Percentiles rank a stretch among this genome's conserved stretches.
Conservation (phyloP, 306 rosid genomes). For the Vachellia pachyceras region DNA sequence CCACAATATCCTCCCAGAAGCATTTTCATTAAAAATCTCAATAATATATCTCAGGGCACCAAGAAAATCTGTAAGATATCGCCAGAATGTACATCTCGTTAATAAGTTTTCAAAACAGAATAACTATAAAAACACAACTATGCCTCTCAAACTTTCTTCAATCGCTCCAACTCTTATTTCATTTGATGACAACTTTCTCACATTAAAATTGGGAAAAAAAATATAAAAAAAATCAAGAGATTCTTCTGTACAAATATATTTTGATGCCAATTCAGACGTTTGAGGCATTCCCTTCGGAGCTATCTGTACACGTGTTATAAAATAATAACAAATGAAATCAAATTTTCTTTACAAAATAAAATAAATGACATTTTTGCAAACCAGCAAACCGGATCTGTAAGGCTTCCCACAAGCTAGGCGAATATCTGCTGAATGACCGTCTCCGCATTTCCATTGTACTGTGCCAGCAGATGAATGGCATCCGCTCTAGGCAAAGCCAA, state of each 20-base stretch:
- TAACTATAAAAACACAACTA: not conserved
- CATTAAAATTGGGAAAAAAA: slow-evolving; percentile 42
- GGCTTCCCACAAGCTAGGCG: slow-evolving; percentile 50
- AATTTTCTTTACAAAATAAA: slow-evolving; percentile 41
- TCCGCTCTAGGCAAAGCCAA: slow-evolving; percentile 97
- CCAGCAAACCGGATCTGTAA: slow-evolving; percentile 28
- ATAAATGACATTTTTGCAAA: slow-evolving; percentile 31
- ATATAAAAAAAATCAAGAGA: slow-evolving; percentile 33
- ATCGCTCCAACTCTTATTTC: slow-evolving; percentile 30
- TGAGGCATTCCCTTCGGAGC: slow-evolving; percentile 40
- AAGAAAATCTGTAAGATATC: not conserved
- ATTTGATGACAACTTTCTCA: slow-evolving; percentile 36
- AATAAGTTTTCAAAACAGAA: not conserved
- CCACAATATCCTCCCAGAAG: not conserved
- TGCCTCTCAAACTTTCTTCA: slow-evolving; percentile 25
- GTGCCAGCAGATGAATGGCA: slow-evolving; percentile 95
- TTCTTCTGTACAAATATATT: slow-evolving; percentile 45
- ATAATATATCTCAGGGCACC: too few species aligned
- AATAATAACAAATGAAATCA: slow-evolving; percentile 53
- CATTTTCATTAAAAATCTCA: not conserved
- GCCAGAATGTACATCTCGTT: not conserved
- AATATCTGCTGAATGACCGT: slow-evolving; percentile 93
- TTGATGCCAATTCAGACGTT: slow-evolving; percentile 14
- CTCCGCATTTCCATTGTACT: slow-evolving; percentile 96
- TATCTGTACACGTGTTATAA: slow-evolving; percentile 42